phyloP scores from a whole-genome alignment of 1,139 yeast species.

The Zygoascus sp. region DNA sequence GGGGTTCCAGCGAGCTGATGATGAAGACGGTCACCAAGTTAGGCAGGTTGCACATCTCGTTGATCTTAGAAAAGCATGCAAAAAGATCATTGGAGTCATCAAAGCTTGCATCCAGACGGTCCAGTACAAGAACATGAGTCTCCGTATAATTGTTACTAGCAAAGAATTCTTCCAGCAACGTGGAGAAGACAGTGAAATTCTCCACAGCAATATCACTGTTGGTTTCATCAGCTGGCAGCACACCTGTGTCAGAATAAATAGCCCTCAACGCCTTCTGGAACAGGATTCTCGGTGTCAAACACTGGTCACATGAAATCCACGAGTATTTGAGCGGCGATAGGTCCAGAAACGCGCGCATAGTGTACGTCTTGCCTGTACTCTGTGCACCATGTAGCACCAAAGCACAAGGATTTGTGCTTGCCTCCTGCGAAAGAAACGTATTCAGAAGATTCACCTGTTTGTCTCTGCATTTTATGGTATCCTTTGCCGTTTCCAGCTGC shows the following conservation, averaged over 20 bases:
- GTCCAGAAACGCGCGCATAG: conserved; percentile 23
- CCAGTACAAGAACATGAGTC: conserved; percentile 55
- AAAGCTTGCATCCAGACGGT: conserved; percentile 52
- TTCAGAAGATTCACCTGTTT: conserved; percentile 24
- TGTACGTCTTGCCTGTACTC: conserved; percentile 33
- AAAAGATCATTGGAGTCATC: conserved; percentile 47
- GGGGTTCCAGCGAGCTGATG: conserved; percentile 44
- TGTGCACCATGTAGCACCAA: conserved; percentile 34
- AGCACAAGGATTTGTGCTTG: conserved; percentile 24
- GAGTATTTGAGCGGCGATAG: conserved; percentile 17
- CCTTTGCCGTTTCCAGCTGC: not conserved
- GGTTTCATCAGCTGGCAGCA: conserved; percentile 6
- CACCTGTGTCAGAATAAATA: conserved; percentile 25
- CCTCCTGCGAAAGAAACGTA: conserved; percentile 18
- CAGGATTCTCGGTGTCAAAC: conserved; percentile 34
- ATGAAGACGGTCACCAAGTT: conserved; percentile 37
- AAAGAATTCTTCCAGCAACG: conserved; percentile 41
- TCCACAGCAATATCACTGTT: conserved; percentile 37
- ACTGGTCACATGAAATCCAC: conserved; percentile 35
- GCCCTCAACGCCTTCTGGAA: conserved; percentile 34
- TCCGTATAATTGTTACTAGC: conserved; percentile 32
- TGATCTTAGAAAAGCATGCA: conserved; percentile 45
- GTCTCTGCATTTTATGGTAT: not conserved
- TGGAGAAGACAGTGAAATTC: conserved; percentile 45
- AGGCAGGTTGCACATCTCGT: conserved; percentile 36